Evolutionary conservation across 768 basidiomycete genomes (phyloP).

Genomic region (Russula abietina): DNA sequence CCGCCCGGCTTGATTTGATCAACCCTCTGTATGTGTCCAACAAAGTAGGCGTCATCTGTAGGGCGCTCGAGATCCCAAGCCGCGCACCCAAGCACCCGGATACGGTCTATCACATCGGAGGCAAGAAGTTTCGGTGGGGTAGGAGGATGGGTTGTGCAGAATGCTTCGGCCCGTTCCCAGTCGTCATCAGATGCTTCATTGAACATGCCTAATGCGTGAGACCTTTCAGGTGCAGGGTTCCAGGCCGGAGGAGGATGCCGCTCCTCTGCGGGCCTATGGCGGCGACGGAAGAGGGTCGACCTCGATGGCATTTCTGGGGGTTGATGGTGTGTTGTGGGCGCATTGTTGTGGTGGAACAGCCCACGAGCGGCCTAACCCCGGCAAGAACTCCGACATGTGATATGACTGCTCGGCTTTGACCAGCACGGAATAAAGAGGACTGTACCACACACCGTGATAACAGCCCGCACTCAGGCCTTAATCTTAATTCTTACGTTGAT

Average conservation of each 20-base stretch:
- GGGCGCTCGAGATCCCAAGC: slow-evolving; percentile 52
- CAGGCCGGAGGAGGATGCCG: slow-evolving; percentile 36
- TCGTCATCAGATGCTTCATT: slow-evolving; percentile 55
- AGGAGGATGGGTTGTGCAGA: slow-evolving; percentile 41
- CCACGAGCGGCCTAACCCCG: too few relatives aligned
- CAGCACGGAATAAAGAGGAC: too few relatives aligned
- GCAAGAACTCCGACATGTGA: too few relatives aligned
- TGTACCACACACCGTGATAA: too few relatives aligned
- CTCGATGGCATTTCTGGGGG: neutral
- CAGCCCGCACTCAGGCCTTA: too few relatives aligned
- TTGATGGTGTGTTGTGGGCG: too few relatives aligned
- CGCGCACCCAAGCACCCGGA: slow-evolving; percentile 40
- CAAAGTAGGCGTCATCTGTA: slow-evolving; percentile 36
- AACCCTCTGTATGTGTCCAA: slow-evolving; percentile 35
- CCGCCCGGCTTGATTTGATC: slow-evolving; percentile 32
- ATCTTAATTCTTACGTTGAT: too few relatives aligned
- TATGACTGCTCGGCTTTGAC: too few relatives aligned
- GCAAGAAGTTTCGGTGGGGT: slow-evolving; percentile 44
- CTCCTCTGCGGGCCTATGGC: neutral
- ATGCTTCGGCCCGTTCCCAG: slow-evolving; percentile 45
- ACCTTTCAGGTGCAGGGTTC: slow-evolving; percentile 52
- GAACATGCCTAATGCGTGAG: slow-evolving; percentile 43
- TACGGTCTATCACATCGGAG: slow-evolving; percentile 47
- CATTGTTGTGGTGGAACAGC: too few relatives aligned
- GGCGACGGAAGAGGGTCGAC: neutral